phyloP scores from a whole-genome alignment of 108 stramenopile species.

The Mediolabrus comicus region DNA sequence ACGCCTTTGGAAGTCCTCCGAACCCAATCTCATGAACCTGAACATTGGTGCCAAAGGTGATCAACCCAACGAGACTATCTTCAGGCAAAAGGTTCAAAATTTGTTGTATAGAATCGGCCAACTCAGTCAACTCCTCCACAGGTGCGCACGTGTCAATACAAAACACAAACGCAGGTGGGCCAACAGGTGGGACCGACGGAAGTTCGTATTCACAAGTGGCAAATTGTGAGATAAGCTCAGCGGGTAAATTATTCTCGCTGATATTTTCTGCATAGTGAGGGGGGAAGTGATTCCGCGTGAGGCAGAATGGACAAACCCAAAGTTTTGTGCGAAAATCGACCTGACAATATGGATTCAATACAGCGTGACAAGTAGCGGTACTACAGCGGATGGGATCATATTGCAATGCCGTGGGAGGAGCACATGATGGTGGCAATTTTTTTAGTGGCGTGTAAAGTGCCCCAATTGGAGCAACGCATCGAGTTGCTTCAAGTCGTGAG shows the following conservation, averaged over 20 bases:
- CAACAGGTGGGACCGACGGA: constrained; percentile 75
- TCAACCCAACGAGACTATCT: constrained; percentile 92
- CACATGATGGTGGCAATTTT: constrained; percentile 72
- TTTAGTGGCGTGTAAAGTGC: constrained; percentile 98
- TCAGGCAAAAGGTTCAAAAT: constrained; percentile 94
- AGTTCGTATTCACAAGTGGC: constrained; percentile 98
- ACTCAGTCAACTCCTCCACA: constrained; percentile 92
- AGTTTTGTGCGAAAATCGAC: constrained; percentile 96
- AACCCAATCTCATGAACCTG: constrained; percentile 98
- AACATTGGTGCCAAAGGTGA: constrained; percentile 97
- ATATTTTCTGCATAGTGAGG: constrained; percentile 99
- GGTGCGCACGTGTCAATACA: constrained; percentile 94
- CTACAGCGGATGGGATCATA: constrained; percentile 99
- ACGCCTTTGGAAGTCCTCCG: constrained; percentile 88
- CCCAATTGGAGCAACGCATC: constrained; percentile 96
- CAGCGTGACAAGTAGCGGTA: constrained; percentile 88
- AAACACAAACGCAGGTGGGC: constrained; percentile 97
- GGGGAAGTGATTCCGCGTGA: constrained; percentile 98
- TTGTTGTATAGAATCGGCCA: constrained; percentile 94
- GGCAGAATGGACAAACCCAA: constrained; percentile 99
- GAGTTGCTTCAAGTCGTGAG: constrained; percentile 92
- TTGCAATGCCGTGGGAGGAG: constrained; percentile 82
- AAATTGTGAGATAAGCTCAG: constrained; percentile 98
- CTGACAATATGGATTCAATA: constrained; percentile 97
- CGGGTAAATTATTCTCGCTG: constrained; percentile 95